phyloP scores from a whole-genome alignment of 768 basidiomycete genomes.

The Amanita molliuscula region DNA sequence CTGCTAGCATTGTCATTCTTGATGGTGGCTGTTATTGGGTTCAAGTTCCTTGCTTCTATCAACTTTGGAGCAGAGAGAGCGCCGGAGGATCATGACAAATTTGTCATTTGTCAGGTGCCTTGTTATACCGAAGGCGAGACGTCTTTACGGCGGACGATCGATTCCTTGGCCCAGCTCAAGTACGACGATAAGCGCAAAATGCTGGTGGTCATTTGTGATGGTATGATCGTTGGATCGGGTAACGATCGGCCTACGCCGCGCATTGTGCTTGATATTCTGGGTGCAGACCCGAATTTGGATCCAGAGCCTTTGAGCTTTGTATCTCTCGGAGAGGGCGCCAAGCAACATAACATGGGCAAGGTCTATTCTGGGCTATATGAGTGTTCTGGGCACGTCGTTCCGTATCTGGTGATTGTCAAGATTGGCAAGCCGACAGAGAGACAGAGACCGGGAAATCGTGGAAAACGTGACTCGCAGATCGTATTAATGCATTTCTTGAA shows the following conservation, averaged over 20 bases:
- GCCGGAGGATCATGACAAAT: conserved; percentile 94
- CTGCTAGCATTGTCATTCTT: conserved; percentile 79
- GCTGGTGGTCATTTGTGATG: conserved; percentile 89
- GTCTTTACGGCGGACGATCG: conserved; percentile 81
- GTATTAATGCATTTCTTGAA: conserved; percentile 95
- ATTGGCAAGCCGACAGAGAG: conserved; percentile 94
- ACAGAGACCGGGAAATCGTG: conserved; percentile 89
- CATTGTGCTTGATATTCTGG: conserved; percentile 94
- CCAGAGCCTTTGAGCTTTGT: conserved; percentile 93
- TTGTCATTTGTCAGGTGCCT: conserved; percentile 95
- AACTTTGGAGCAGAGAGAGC: conserved; percentile 73
- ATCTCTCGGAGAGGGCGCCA: conserved; percentile 87
- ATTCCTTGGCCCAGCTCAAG: conserved; percentile 87
- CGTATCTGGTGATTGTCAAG: conserved; percentile 88
- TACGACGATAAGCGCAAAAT: conserved; percentile 99
- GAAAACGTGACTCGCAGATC: conserved; percentile 98
- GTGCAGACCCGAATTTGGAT: conserved; percentile 85
- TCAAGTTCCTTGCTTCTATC: conserved; percentile 91
- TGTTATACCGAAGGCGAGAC: conserved; percentile 96
- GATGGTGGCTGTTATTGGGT: conserved; percentile 93
- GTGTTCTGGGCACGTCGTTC: conserved; percentile 89
- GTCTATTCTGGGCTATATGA: conserved; percentile 96
- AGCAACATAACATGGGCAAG: conserved; percentile 98
- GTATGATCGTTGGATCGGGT: conserved; percentile 95
- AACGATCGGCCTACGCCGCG: conserved; percentile 95